A percentile compares a stretch with the other conserved stretches of the same genome.
Evolutionary conservation across 768 basidiomycete genomes (phyloP).

Genomic region (Rhizopogon vinicolor): DNA sequence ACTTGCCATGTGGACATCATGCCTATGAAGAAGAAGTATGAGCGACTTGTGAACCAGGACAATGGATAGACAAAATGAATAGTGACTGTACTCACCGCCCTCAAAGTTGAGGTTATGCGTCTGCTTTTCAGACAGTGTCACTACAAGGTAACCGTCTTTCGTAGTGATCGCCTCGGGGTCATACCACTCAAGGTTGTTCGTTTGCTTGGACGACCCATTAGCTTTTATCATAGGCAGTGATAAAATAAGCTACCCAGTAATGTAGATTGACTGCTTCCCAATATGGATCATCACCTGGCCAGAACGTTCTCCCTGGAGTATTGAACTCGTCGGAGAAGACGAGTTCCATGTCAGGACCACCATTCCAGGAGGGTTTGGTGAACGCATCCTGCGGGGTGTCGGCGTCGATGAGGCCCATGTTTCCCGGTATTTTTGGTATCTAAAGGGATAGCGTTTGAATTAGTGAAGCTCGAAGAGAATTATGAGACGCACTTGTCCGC

Average conservation of each 20-base stretch:
- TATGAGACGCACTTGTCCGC: slow-evolving; percentile 52
- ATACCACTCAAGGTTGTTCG: slow-evolving; percentile 58
- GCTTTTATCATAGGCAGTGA: slow-evolving; percentile 19
- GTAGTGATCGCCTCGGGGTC: slow-evolving; percentile 49
- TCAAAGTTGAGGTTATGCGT: slow-evolving; percentile 45
- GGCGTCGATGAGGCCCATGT: slow-evolving; percentile 52
- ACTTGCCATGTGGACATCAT: slow-evolving; percentile 41
- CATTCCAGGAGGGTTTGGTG: slow-evolving; percentile 49
- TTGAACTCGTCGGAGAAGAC: slow-evolving; percentile 86
- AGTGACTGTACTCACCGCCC: slow-evolving; percentile 26
- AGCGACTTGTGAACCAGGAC: background rate
- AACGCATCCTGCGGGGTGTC: slow-evolving; percentile 57
- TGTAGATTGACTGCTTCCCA: slow-evolving; percentile 59
- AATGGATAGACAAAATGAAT: slow-evolving; percentile 19
- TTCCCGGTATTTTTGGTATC: slow-evolving; percentile 57
- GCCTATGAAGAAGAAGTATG: slow-evolving; percentile 29
- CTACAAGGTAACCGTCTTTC: slow-evolving; percentile 42
- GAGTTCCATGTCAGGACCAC: slow-evolving; percentile 51
- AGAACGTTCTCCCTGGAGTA: slow-evolving; percentile 68
- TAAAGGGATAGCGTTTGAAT: background rate
- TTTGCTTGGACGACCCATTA: slow-evolving; percentile 25
- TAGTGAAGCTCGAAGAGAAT: background rate
- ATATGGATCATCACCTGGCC: slow-evolving; percentile 81
- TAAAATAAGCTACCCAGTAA: slow-evolving; percentile 33
- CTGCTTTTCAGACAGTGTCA: slow-evolving; percentile 43